phyloP scores from a whole-genome alignment of 2,329 filamentous ascomycete genomes.

The Blumeria graminis region DNA sequence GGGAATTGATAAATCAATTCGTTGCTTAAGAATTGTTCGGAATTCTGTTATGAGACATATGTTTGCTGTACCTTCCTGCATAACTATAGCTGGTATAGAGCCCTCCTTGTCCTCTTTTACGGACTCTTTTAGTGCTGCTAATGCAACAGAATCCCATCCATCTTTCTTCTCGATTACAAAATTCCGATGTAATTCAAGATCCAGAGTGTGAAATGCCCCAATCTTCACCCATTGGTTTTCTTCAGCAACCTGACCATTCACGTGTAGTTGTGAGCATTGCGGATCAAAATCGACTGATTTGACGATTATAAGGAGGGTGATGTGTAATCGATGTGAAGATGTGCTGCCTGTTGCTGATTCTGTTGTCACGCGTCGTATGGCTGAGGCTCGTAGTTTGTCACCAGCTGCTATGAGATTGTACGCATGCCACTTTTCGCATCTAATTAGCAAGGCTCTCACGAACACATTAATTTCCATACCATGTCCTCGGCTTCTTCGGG shows the following conservation, averaged over 20 bases:
- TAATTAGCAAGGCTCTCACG: not conserved
- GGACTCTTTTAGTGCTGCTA: slow-evolving; percentile 54
- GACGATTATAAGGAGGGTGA: slow-evolving; percentile 38
- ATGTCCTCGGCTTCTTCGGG: slow-evolving; percentile 57
- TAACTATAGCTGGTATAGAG: slow-evolving; percentile 70
- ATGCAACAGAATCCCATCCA: slow-evolving; percentile 78
- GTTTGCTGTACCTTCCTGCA: slow-evolving; percentile 72
- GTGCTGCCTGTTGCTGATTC: slow-evolving; percentile 36
- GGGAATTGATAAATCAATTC: slow-evolving; percentile 40
- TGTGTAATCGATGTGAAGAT: slow-evolving; percentile 36
- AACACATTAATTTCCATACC: slow-evolving; percentile 20
- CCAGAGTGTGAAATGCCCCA: slow-evolving; percentile 46
- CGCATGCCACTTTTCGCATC: slow-evolving; percentile 35
- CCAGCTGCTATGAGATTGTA: slow-evolving; percentile 46
- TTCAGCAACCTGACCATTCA: slow-evolving; percentile 37
- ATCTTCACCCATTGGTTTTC: slow-evolving; percentile 45
- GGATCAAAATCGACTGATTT: slow-evolving; percentile 46
- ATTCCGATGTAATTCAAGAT: slow-evolving; percentile 66
- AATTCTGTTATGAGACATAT: slow-evolving; percentile 64
- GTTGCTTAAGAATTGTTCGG: slow-evolving; percentile 50
- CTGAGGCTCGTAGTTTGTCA: slow-evolving; percentile 40
- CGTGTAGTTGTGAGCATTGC: slow-evolving; percentile 41
- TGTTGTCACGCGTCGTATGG: slow-evolving; percentile 37
- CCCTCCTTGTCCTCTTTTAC: slow-evolving; percentile 57
- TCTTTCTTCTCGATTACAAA: slow-evolving; percentile 70